phyloP scores from a whole-genome alignment of 768 basidiomycete species.

The Mycena alexandri region DNA sequence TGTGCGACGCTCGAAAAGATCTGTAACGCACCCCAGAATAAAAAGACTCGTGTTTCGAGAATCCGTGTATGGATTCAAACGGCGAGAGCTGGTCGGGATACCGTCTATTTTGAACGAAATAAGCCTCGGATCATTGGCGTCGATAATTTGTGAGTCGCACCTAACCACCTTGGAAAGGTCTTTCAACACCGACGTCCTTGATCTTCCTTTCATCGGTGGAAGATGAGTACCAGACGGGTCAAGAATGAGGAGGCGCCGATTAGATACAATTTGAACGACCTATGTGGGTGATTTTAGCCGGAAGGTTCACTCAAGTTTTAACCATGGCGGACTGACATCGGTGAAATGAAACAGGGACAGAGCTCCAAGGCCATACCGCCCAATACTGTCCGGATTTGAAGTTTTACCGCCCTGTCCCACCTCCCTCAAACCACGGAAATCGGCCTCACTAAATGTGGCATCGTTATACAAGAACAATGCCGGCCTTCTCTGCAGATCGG shows the following conservation, averaged over 20 bases:
- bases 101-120: conserved; percentile 15
- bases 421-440: conserved; percentile 44
- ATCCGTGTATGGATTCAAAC: conserved; percentile 36
- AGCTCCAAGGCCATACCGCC: conserved; percentile 48
- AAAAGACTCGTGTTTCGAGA: conserved; percentile 15
- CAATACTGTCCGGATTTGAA: conserved; percentile 42
- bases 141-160: background rate
- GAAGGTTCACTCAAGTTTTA: background rate
- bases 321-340: conserved; percentile 38
- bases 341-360: conserved; percentile 47
- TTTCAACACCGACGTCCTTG: conserved; percentile 27
- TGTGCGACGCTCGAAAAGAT: background rate
- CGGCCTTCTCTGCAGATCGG: conserved; percentile 28
- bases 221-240: conserved; percentile 44
- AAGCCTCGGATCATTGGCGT: background rate
- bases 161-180: conserved; percentile 20
- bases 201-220: conserved; percentile 28
- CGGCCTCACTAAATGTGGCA: conserved; percentile 39
- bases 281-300: conserved; percentile 6
- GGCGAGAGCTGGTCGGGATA: conserved; percentile 34
- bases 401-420: conserved; percentile 46
- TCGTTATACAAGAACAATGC: conserved; percentile 47
- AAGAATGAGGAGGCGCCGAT: conserved; percentile 39
- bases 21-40: conserved; percentile 27
- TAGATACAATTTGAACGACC: conserved; percentile 44